Base-by-base conservation (phyloP, 2,329 filamentous ascomycete species). In the Acephala macrosclerotiorum region DNA sequence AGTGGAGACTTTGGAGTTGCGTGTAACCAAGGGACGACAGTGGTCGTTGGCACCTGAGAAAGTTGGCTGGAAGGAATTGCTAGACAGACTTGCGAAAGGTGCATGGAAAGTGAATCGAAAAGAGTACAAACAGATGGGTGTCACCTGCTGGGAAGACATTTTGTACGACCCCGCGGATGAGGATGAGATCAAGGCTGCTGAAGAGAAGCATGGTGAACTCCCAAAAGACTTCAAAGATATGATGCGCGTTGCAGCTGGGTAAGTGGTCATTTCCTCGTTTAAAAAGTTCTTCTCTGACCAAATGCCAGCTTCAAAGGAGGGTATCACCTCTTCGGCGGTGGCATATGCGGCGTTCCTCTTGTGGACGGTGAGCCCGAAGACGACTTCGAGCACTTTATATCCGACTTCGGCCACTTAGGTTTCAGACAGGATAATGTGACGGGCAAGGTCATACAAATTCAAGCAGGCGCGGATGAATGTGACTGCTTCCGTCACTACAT, bases 141-240 rank as follows among this genome's bases (percentile, higher is more conserved):
- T 69, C 22, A 57, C 22, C 11, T 35, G 49, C 35, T 58, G 56
- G 11, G 61, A 58, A 3, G 57, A 63, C 16, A 66, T 69, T 29
- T 47, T 69, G 35, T 63, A 55, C 56, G n/a, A 56, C n/a, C 67
- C 67, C 6, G 66, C 63, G 9, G 66, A 59, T 16, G 60, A 68
- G 36, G 60, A 59, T 11, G 63, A 66, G 51, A 69, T 69, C 25
- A 36, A 58, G 18, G 42, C n/a, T 26, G 63, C 60, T 7, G 67
- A 69, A 36, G 16, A 59, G 11, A 38, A 61, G 26, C 20, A 60
- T 60, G 67, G 67, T 11, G 45, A 63, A 45, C 29, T 68, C 14
- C 63, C 68, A 12, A 20, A 33, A 3, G 66, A 66, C 18, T 68
- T 70, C 9, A 68, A 66, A n/a, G 66, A 66, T 0, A 70, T 70